Evolutionary conservation across 306 rosid species (phyloP).

Genomic region (Corylus heterophylla): DNA sequence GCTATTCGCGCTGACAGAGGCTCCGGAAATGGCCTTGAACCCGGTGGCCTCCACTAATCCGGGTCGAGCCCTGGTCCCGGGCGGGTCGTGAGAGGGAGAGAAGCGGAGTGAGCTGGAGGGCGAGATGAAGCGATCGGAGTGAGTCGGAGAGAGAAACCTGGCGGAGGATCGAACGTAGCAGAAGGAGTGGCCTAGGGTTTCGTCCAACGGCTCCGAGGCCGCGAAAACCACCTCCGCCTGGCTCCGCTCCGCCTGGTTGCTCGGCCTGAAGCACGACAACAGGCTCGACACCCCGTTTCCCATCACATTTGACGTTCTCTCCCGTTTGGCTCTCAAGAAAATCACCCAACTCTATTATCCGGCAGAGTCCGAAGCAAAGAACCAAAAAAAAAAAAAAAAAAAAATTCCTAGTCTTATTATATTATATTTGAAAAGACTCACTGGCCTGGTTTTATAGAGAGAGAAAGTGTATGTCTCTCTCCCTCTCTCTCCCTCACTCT

Average conservation of each 20-base stretch:
- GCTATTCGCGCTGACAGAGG: constrained; percentile 94
- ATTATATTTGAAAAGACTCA: constrained; percentile 28
- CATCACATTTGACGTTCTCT: constrained; percentile 79
- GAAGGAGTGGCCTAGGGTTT: constrained; percentile 99
- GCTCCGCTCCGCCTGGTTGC: constrained; percentile 34
- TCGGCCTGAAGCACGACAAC: constrained; percentile 64
- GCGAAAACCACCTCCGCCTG: constrained; percentile 51
- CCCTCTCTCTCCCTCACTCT: background rate
- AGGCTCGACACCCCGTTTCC: constrained; percentile 76
- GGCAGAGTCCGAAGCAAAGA: constrained; percentile 34
- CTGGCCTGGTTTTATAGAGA: constrained; percentile 29
- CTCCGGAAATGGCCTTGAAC: constrained; percentile 87
- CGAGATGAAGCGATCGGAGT: constrained; percentile 82
- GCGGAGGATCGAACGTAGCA: constrained; percentile 86
- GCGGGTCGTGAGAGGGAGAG: constrained; percentile 64
- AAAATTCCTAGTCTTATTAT: background rate
- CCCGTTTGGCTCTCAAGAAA: constrained; percentile 41
- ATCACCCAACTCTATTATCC: constrained; percentile 34
- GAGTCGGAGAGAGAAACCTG: constrained; percentile 75
- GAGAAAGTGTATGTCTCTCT: constrained; percentile 1
- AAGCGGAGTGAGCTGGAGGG: constrained; percentile 86
- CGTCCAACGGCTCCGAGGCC: constrained; percentile 65
- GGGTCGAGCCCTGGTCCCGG: constrained; percentile 43
- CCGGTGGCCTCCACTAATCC: constrained; percentile 57
- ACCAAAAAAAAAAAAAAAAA: background rate